Percentiles rank a stretch among this genome's conserved stretches.
Conservation (phyloP, 2,329 filamentous ascomycete genomes). For the Akanthomyces muscarius region DNA sequence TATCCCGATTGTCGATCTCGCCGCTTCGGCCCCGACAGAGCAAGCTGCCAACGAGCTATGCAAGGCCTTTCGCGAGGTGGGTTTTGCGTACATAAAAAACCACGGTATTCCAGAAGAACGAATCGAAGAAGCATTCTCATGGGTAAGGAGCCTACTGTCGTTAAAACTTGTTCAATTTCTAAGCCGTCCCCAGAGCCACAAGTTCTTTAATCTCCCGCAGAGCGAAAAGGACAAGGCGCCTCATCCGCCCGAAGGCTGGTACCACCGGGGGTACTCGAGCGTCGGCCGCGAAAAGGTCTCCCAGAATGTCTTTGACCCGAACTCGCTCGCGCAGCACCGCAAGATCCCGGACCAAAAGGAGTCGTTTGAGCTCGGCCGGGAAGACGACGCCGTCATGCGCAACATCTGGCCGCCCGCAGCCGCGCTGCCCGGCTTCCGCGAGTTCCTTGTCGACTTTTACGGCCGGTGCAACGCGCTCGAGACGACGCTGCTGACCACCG, state of each 20-base stretch:
- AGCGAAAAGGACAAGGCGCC: conserved; percentile 30
- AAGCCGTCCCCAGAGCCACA: conserved; percentile 20
- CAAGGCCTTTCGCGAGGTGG: conserved; percentile 30
- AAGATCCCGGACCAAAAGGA: conserved; percentile 33
- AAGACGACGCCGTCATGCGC: conserved; percentile 27
- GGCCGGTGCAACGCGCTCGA: conserved; percentile 67
- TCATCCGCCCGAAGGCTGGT: conserved; percentile 31
- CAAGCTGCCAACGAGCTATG: conserved; percentile 22
- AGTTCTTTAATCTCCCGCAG: conserved; percentile 31
- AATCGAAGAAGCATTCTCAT: conserved; percentile 36
- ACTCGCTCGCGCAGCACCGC: conserved; percentile 16
- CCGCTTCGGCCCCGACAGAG: neutral
- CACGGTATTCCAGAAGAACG: conserved; percentile 32
- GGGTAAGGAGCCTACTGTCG: conserved; percentile 22
- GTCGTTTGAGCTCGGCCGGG: conserved; percentile 37
- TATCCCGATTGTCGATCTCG: conserved; percentile 10
- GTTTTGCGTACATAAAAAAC: conserved; percentile 34
- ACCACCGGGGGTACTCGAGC: conserved; percentile 35
- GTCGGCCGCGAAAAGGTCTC: conserved; percentile 34
- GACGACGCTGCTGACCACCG: conserved; percentile 68
- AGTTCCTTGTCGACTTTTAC: conserved; percentile 54
- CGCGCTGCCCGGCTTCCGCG: conserved; percentile 24
- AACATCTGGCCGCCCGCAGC: conserved; percentile 29
- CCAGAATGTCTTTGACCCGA: conserved; percentile 27
- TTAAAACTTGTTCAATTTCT: neutral